Evolutionary conservation across 2,329 filamentous ascomycete genomes (phyloP).

Genomic region (Lecanicillium sp.): DNA sequence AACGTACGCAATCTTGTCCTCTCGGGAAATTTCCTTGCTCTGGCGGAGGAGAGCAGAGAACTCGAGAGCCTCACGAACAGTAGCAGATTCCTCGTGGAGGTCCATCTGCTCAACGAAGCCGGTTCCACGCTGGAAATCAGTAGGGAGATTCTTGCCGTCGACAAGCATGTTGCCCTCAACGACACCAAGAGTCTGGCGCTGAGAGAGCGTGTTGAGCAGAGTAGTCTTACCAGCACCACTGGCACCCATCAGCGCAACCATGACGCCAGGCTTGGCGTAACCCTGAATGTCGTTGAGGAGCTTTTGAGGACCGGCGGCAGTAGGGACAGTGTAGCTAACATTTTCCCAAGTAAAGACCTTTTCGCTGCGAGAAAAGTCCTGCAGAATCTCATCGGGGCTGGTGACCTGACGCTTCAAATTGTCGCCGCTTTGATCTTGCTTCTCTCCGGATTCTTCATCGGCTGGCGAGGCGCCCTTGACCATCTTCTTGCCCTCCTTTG

Average conservation of each 20-base stretch:
- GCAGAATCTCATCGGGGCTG: slow-evolving; percentile 26
- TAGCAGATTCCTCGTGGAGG: slow-evolving; percentile 57
- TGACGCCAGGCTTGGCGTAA: slow-evolving; percentile 69
- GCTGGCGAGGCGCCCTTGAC: slow-evolving; percentile 12
- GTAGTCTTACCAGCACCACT: slow-evolving; percentile 81
- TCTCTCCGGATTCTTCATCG: slow-evolving; percentile 20
- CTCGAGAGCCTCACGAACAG: slow-evolving; percentile 56
- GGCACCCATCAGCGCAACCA: slow-evolving; percentile 76
- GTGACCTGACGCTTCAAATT: slow-evolving; percentile 7
- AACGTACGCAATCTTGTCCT: slow-evolving; percentile 60
- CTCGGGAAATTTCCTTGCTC: slow-evolving; percentile 41
- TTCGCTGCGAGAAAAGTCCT: slow-evolving; percentile 46
- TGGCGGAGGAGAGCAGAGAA: slow-evolving; percentile 60
- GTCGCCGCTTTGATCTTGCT: slow-evolving; percentile 21
- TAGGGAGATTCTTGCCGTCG: slow-evolving; percentile 62
- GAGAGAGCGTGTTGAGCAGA: slow-evolving; percentile 65
- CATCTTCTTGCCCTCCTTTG: slow-evolving; percentile 48
- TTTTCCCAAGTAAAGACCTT: slow-evolving; percentile 65
- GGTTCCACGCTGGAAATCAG: slow-evolving; percentile 71
- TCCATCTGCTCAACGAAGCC: slow-evolving; percentile 61
- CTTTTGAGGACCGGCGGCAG: slow-evolving; percentile 20
- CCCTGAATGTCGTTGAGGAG: slow-evolving; percentile 51
- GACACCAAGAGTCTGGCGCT: slow-evolving; percentile 66
- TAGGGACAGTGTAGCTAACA: slow-evolving; percentile 62
- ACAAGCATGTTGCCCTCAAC: slow-evolving; percentile 73